Base-by-base conservation (phyloP, 225 moss, liverwort and hornwort genomes). In the Physcomitrellopsis africana region DNA sequence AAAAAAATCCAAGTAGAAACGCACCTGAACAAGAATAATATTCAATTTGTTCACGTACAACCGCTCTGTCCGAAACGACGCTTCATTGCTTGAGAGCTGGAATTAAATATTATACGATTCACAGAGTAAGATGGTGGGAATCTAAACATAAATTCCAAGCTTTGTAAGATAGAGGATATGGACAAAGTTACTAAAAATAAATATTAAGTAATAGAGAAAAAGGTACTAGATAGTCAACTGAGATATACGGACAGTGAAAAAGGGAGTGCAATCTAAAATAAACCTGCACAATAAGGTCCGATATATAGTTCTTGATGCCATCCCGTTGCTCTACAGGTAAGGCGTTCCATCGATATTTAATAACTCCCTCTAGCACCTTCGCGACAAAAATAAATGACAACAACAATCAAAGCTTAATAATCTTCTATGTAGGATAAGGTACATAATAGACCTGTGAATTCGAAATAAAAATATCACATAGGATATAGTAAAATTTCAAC, bases 201-300 rank as follows among this genome's bases (percentile, higher is more conserved):
- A 12, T 12, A 29, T 9, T 18, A 16, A 27, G 48, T 37, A 60
- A 42, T 41, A 63, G 63, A 49, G 47, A 10, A 26, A 59, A 26
- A 0, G 1, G 7, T 37, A 17, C 11, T 11, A 9, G 43, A 5
- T 19, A 57, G 57, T 11, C 44, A 44, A 24, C 63, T 58, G 51
- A 58, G 24, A 58, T 43, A 71, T 22, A 45, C 3, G 23, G 47
- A 54, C 17, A 45, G 54, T 18, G 27, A 46, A 62, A 67, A 37
- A 20, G 3, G 29, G 7, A 60, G 58, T 16, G 10, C 7, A 60
- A 56, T 37, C 54, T 37, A 37, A 12, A 47, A 37, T 3, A 8
- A 49, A 93, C 93, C 95, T 99, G 99, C 46, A 99, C 99, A 79
- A 99, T 99, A 65, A 99, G 99, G 76, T 99, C 99, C 47, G 99